phyloP scores from a whole-genome alignment of 805 yeast species.

The Saccharomycopsis selenospora region DNA sequence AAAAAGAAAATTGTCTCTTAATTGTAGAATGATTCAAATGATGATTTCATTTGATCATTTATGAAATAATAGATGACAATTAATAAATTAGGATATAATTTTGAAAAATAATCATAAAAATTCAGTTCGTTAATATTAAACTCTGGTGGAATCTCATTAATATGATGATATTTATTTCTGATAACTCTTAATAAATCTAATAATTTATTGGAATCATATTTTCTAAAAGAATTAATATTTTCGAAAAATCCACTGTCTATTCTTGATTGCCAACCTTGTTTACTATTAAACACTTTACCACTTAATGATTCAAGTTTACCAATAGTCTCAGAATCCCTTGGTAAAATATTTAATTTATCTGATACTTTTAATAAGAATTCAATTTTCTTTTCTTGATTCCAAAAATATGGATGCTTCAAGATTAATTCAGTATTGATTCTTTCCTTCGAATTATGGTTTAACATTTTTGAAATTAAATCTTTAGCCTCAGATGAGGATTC shows the following conservation, averaged over 20 bases:
- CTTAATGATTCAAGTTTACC: constrained; percentile 42
- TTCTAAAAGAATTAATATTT: constrained; percentile 85
- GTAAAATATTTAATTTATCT: constrained; percentile 83
- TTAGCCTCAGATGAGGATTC: constrained; percentile 49
- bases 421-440: constrained; percentile 69
- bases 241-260: constrained; percentile 71
- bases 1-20: too few species aligned
- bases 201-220: constrained; percentile 68
- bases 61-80: constrained; percentile 68
- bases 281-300: constrained; percentile 42
- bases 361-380: constrained; percentile 83
- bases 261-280: constrained; percentile 64
- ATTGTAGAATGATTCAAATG: constrained; percentile 35
- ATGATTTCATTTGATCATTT: constrained; percentile 48
- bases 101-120: constrained; percentile 68
- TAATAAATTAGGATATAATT: constrained; percentile 69
- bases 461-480: constrained; percentile 69
- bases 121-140: constrained; percentile 67
- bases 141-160: constrained; percentile 72
- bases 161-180: constrained; percentile 92
- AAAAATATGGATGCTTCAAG: constrained; percentile 81
- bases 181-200: constrained; percentile 85
- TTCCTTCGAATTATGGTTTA: constrained; percentile 50
- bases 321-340: constrained; percentile 58
- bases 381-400: constrained; percentile 66